A percentile compares a stretch with the other conserved stretches of the same genome.
phyloP scores from a whole-genome alignment of 140 eudicot genomes.

The Stevia rebaudiana region DNA sequence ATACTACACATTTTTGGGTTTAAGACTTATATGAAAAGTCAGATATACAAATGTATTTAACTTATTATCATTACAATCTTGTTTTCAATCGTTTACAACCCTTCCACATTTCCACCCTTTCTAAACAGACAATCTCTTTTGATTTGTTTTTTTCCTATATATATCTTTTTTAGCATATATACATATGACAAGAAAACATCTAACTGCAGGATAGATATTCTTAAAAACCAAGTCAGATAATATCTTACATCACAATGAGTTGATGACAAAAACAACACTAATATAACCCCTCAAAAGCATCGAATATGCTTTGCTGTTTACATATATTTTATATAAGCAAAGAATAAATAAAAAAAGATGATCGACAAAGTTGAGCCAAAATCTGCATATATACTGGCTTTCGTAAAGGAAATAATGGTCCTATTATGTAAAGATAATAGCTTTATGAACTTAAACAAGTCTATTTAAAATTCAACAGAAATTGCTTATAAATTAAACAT shows the following conservation, averaged over 20 bases:
- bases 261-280: slow-evolving; percentile 22
- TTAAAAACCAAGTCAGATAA: slow-evolving; percentile 19
- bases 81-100: neutral
- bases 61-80: neutral
- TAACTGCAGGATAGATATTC: slow-evolving; percentile 28
- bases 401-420: slow-evolving; percentile 31
- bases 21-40: too few species aligned
- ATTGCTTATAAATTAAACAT: slow-evolving; percentile 9
- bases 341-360: slow-evolving; percentile 7
- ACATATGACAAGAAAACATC: slow-evolving; percentile 16
- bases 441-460: too few species aligned
- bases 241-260: slow-evolving; percentile 21
- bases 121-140: too few species aligned
- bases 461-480: slow-evolving; percentile 28
- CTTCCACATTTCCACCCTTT: too few species aligned
- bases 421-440: slow-evolving; percentile 25
- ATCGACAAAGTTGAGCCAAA: slow-evolving; percentile 21
- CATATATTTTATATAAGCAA: neutral
- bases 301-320: slow-evolving; percentile 19
- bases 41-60: neutral
- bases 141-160: neutral
- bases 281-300: slow-evolving; percentile 17
- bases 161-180: neutral
- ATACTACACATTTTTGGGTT: too few species aligned
- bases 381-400: slow-evolving; percentile 5